Percentiles rank a stretch among this genome's conserved stretches.
These are phyloP conservation scores for Apophysomyces variabilis DNA, from an alignment of 371 early-diverging fungal species.

Conservation along the genomic window DNA sequence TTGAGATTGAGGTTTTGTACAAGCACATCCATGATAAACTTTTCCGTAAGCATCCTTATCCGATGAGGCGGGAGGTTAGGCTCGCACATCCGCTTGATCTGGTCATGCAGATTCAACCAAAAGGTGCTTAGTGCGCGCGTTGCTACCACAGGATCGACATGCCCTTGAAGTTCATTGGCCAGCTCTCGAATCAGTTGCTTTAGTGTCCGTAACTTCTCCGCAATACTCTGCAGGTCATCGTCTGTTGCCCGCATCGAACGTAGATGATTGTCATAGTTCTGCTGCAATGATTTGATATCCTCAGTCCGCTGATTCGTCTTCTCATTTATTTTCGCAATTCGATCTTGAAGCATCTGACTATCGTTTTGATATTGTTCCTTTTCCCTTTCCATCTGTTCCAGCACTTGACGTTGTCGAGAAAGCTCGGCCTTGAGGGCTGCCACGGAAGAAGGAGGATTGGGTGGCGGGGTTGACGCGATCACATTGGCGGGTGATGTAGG, in stretches of 20 bases:
- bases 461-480: background rate
- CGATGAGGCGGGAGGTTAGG: slow-evolving; percentile 44
- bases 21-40: slow-evolving; percentile 59
- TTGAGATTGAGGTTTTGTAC: slow-evolving; percentile 48
- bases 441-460: background rate
- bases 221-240: slow-evolving; percentile 37
- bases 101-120: slow-evolving; percentile 44
- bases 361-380: slow-evolving; percentile 24
- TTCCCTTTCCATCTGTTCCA: slow-evolving; percentile 29
- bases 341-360: slow-evolving; percentile 23
- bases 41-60: slow-evolving; percentile 62
- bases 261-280: slow-evolving; percentile 39
- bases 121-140: slow-evolving; percentile 35
- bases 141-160: slow-evolving; percentile 29
- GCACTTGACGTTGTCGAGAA: slow-evolving; percentile 27
- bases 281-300: slow-evolving; percentile 28
- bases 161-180: slow-evolving; percentile 29
- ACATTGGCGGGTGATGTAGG: background rate
- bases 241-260: slow-evolving; percentile 40
- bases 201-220: slow-evolving; percentile 22
- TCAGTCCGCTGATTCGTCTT: slow-evolving; percentile 27
- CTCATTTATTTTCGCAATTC: slow-evolving; percentile 17
- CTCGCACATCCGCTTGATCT: slow-evolving; percentile 30
- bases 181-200: slow-evolving; percentile 29
- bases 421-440: slow-evolving; percentile 20